Conservation (phyloP, 2,329 filamentous ascomycete species). For the Elsinoe arachidis region DNA sequence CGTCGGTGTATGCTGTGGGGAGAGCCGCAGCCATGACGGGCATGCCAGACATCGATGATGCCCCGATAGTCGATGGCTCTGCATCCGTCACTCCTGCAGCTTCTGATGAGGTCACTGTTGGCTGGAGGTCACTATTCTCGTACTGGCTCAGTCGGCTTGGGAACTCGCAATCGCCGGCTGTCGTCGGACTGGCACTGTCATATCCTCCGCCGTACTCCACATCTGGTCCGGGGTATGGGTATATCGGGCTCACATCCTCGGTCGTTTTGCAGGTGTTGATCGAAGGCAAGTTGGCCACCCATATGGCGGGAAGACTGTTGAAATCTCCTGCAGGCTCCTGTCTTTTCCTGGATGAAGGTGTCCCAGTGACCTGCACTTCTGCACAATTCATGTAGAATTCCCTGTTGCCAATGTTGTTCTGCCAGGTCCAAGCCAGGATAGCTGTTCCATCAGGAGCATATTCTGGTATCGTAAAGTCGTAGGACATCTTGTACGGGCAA, state of each 20-base stretch:
- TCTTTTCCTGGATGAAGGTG: constrained; percentile 16
- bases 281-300: constrained; percentile 35
- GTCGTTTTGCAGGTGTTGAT: constrained; percentile 33
- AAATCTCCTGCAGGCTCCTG: constrained; percentile 11
- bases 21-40: constrained; percentile 2
- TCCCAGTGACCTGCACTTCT: constrained; percentile 38
- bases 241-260: constrained; percentile 32
- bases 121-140: neutral
- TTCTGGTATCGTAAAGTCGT: constrained; percentile 57
- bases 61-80: neutral
- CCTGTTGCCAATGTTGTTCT: constrained; percentile 51
- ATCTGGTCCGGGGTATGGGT: constrained; percentile 33
- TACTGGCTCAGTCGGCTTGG: constrained; percentile 25
- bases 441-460: constrained; percentile 54
- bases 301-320: constrained; percentile 33
- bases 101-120: neutral
- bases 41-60: neutral
- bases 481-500: constrained; percentile 45
- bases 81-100: neutral
- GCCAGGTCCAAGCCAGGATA: constrained; percentile 61
- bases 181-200: constrained; percentile 21
- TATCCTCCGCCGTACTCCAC: constrained; percentile 32
- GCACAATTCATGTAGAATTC: constrained; percentile 89
- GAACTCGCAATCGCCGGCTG: constrained; percentile 25
- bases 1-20: neutral